Percentiles rank a stretch among this genome's conserved stretches.
phyloP scores from a whole-genome alignment of 345 rosid species.

The Linum tenue region DNA sequence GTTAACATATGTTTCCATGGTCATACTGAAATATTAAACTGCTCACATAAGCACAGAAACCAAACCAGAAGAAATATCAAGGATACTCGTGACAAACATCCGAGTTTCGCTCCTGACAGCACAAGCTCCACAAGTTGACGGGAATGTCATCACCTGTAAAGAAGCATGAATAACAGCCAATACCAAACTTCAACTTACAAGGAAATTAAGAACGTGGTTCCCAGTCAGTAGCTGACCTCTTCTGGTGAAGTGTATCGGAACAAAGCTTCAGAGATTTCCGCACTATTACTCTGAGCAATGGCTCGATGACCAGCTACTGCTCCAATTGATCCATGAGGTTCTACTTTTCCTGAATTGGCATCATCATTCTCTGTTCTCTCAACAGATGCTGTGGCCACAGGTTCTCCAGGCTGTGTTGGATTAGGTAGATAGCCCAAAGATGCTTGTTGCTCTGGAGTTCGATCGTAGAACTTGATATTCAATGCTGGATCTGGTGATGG shows the following conservation, averaged over 20 bases:
- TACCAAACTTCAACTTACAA: not conserved
- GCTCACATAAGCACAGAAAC: not conserved
- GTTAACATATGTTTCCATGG: no score
- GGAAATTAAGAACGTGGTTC: not conserved
- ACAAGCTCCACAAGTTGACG: constrained; percentile 51
- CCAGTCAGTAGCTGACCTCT: constrained; percentile 40
- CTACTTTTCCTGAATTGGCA: constrained; percentile 24
- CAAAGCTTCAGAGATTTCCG: constrained; percentile 67
- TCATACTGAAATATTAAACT: no score
- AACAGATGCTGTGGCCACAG: constrained; percentile 23
- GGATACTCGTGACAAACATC: constrained; percentile 62
- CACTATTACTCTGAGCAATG: constrained; percentile 79
- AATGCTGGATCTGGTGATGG: constrained; percentile 79
- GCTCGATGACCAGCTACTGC: constrained; percentile 77
- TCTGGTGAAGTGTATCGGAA: constrained; percentile 81
- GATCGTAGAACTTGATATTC: constrained; percentile 67
- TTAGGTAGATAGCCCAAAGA: constrained; percentile 60
- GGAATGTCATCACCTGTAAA: constrained; percentile 52
- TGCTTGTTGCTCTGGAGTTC: constrained; percentile 80
- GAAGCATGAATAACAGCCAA: constrained; percentile 6
- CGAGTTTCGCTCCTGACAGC: constrained; percentile 42
- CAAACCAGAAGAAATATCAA: constrained; percentile 10
- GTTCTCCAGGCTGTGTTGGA: constrained; percentile 36
- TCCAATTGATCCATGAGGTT: constrained; percentile 77
- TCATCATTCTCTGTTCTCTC: constrained; percentile 22